Conservation (phyloP, 2,329 filamentous ascomycete species). For the Verticillium nonalfalfae region DNA sequence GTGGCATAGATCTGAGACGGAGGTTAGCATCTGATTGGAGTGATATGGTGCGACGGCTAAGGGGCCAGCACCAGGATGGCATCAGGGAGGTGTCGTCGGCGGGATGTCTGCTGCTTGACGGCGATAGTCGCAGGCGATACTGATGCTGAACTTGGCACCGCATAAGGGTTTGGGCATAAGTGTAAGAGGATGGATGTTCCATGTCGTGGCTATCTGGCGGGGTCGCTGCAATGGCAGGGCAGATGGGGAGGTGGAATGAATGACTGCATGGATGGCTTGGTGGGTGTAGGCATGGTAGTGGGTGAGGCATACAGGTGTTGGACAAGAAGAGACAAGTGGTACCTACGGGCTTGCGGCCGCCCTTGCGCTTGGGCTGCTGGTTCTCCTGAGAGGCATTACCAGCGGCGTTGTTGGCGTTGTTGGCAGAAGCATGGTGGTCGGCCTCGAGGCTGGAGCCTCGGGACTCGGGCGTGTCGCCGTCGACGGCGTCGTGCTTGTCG, state of each 20-base stretch:
- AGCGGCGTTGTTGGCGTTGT: constrained; percentile 21
- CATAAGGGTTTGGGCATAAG: too few species aligned
- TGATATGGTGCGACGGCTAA: background rate
- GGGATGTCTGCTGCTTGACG: background rate
- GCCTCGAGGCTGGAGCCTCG: constrained; percentile 54
- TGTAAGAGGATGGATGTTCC: too few species aligned
- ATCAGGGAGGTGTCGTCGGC: background rate
- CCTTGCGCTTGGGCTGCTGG: constrained; percentile 85
- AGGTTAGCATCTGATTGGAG: background rate
- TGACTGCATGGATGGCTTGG: constrained; percentile 83
- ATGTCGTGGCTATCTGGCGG: too few species aligned
- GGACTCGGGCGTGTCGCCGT: constrained; percentile 58
- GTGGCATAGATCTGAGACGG: constrained; percentile 84
- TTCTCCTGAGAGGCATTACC: constrained; percentile 37
- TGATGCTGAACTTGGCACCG: too few species aligned
- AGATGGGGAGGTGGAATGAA: background rate
- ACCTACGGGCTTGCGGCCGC: constrained; percentile 94
- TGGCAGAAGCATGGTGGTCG: constrained; percentile 26
- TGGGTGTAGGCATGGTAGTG: background rate
- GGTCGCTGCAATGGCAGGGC: too few species aligned
- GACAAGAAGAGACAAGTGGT: constrained; percentile 5
- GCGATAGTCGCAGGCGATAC: background rate
- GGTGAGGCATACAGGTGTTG: background rate
- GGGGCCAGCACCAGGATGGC: background rate
- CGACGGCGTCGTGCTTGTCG: constrained; percentile 50